Evolutionary conservation across 345 rosid species (phyloP).

Genomic region (Citropsis articulata): DNA sequence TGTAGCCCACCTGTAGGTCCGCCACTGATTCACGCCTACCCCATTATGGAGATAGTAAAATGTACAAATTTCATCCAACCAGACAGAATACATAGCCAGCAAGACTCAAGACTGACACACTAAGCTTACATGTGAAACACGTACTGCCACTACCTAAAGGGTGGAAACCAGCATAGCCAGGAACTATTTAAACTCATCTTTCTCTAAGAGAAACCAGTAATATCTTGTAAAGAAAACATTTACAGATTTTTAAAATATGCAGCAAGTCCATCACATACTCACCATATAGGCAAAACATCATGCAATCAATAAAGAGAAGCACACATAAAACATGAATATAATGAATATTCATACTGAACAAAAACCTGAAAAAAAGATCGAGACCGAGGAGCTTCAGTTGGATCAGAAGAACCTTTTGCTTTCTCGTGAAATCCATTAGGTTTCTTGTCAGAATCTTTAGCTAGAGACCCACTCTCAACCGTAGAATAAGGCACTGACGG

Average conservation of each 20-base stretch:
- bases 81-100: neutral
- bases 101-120: neutral
- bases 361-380: constrained; percentile 69
- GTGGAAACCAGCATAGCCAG: neutral
- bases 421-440: constrained; percentile 33
- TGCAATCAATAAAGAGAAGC: neutral
- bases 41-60: neutral
- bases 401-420: constrained; percentile 36
- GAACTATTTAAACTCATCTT: neutral
- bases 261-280: neutral
- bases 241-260: neutral
- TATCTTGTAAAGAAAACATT: neutral
- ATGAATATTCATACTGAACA: constrained; percentile 2
- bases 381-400: constrained; percentile 50
- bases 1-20: too few relatives aligned
- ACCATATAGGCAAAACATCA: neutral
- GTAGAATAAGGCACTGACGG: constrained; percentile 27
- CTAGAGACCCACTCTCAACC: constrained; percentile 27
- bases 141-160: neutral
- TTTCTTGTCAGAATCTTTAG: constrained; percentile 51
- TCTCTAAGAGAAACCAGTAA: neutral
- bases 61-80: neutral
- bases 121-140: neutral
- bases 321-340: neutral
- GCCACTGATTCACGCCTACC: neutral